These are phyloP conservation scores for Harringtonia lauricola DNA, from an alignment of 2,329 filamentous ascomycete genomes.

Conservation along the genomic window DNA sequence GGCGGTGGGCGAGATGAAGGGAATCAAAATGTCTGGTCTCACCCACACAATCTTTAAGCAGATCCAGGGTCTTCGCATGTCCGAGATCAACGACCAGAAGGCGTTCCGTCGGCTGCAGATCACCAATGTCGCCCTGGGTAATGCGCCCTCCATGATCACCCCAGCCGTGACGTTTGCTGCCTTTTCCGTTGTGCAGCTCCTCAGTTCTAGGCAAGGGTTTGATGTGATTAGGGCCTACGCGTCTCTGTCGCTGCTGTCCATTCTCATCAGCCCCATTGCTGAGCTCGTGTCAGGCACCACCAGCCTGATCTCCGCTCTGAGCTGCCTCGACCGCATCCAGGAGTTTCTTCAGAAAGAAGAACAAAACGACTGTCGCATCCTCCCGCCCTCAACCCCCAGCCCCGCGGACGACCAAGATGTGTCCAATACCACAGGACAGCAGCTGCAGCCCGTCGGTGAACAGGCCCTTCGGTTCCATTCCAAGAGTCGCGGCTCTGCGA, in stretches of 20 bases:
- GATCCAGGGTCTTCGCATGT: background rate
- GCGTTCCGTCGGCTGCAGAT: background rate
- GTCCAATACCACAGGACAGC: background rate
- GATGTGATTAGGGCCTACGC: background rate
- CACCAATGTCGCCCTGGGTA: constrained; percentile 1
- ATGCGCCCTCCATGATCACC: background rate
- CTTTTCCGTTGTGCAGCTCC: background rate
- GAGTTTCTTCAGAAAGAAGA: background rate
- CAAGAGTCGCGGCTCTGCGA: background rate
- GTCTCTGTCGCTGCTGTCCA: constrained; percentile 1
- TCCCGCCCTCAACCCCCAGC: background rate
- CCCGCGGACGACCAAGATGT: too few species aligned
- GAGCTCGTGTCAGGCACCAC: constrained; percentile 1
- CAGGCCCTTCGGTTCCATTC: background rate
- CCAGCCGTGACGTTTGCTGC: background rate
- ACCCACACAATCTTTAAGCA: constrained; percentile 20
- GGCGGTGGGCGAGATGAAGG: constrained; percentile 38
- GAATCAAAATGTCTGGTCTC: constrained; percentile 37
- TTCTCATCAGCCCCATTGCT: constrained; percentile 3
- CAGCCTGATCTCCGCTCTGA: background rate
- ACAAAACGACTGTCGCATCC: background rate
- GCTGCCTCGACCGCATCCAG: background rate
- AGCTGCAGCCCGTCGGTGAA: background rate
- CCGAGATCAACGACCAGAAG: constrained; percentile 1
- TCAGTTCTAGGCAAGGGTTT: background rate